Evolutionary conservation across 345 rosid genomes (phyloP).

Genomic region (Anastatica hierochuntica): DNA sequence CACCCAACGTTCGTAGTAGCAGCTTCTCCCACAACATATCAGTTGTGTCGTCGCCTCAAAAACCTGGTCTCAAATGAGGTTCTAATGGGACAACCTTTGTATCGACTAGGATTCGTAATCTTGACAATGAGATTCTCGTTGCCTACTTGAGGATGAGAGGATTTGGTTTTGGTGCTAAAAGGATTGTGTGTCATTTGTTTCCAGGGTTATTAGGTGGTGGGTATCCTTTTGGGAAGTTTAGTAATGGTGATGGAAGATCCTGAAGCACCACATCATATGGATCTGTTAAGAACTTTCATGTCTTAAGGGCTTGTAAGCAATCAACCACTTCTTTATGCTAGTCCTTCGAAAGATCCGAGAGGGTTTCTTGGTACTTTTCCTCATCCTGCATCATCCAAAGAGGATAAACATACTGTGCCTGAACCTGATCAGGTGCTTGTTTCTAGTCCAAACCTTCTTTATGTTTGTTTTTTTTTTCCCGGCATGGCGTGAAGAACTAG

Average conservation of each 20-base stretch:
- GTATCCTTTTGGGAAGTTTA: constrained; percentile 67
- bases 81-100: constrained; percentile 69
- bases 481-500: constrained; percentile 1
- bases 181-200: constrained; percentile 11
- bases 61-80: constrained; percentile 70
- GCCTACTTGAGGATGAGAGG: not conserved
- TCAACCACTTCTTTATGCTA: constrained; percentile 75
- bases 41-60: constrained; percentile 29
- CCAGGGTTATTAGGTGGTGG: constrained; percentile 83
- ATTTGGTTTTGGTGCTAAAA: not conserved
- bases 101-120: constrained; percentile 79
- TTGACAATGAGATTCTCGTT: constrained; percentile 51
- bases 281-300: constrained; percentile 83
- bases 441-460: not conserved
- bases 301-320: constrained; percentile 85
- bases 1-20: constrained; percentile 48
- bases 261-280: constrained; percentile 98
- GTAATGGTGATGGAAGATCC: constrained; percentile 97
- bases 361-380: constrained; percentile 90
- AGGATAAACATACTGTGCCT: constrained; percentile 37
- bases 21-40: constrained; percentile 75
- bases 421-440: constrained; percentile 44
- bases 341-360: constrained; percentile 72
- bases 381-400: constrained; percentile 49
- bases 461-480: not conserved